Evolutionary conservation across 2,329 filamentous ascomycete species (phyloP), one percentile per base, ranked within the genome.

Genomic region (Fusarium anguioides): DNA sequence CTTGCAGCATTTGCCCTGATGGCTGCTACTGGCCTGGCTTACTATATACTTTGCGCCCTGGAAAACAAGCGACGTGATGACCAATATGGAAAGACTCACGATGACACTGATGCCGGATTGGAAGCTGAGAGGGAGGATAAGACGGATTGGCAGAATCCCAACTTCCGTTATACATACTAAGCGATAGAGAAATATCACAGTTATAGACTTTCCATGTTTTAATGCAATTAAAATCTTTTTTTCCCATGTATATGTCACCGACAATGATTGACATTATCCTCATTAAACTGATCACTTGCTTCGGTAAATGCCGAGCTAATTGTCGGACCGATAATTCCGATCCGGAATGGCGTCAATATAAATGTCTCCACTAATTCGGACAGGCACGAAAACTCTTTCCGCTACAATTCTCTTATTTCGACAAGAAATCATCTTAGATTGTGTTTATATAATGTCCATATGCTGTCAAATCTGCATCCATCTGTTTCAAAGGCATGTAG

Each of bases 1-100:
- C 58, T 76, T 72, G 53, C 11, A n/a, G 71, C 73, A 0, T 76
- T 77, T n/a, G 66, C 68, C 1, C 39, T 75, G 3, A 73, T 74
- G 61, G 71, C 68, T 0, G 61, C 51, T 1, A 60, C 58, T 1
- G 74, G 74, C 1, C 8, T 74, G 0, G 48, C 42, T 0, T 75
- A 75, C 4, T 75, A 63, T 6, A 4, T 69, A 0, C 29, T 75
- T 0, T 75, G 72, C 17, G 24, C 60, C 1, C 15, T 52, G 2
- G 74, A 75, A 24, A 75, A 75, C 4, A 75, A 71, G 48, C 60
- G 39, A 1, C 58, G 70, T 0, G 56, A 72, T 14, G 26, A 5
- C 0, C 49, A 66, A 9, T 68, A 54, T 12, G 70, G 68, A 1
- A 56, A 64, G 21, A 26, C 39, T 4, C 53, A 56, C 4, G 26